Evolutionary conservation across 805 yeast genomes (phyloP).

Genomic region (Yarrowia bubula): DNA sequence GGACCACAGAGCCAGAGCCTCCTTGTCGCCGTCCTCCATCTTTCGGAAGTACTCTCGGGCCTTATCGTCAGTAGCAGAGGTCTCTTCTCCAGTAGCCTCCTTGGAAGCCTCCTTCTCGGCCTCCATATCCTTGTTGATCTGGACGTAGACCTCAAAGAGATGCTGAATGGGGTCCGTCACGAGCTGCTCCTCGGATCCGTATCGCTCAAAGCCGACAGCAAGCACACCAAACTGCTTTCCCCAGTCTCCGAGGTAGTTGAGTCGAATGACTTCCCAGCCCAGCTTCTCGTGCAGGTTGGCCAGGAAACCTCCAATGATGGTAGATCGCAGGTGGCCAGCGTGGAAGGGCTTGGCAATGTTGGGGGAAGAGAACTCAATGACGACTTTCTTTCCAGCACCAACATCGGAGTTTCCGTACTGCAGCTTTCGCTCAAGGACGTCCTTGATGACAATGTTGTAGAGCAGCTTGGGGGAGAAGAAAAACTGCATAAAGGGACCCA

Average conservation of each 20-base stretch:
- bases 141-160: slow-evolving; percentile 89
- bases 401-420: slow-evolving; percentile 73
- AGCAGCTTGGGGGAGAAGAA: slow-evolving; percentile 69
- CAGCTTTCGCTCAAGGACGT: slow-evolving; percentile 56
- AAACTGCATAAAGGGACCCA: slow-evolving; percentile 90
- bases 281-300: slow-evolving; percentile 83
- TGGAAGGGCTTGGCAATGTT: slow-evolving; percentile 99
- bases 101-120: slow-evolving; percentile 55
- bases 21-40: slow-evolving; percentile 92
- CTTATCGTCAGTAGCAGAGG: slow-evolving; percentile 64
- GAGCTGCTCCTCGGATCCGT: slow-evolving; percentile 75
- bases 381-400: slow-evolving; percentile 66
- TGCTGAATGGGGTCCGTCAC: slow-evolving; percentile 85
- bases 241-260: slow-evolving; percentile 98
- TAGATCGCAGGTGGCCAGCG: slow-evolving; percentile 97
- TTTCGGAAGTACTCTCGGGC: slow-evolving; percentile 84
- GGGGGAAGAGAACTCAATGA: slow-evolving; percentile 94
- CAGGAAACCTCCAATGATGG: slow-evolving; percentile 95
- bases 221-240: slow-evolving; percentile 97
- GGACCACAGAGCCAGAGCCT: slow-evolving; percentile 74
- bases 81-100: slow-evolving; percentile 50
- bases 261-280: slow-evolving; percentile 90
- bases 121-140: slow-evolving; percentile 71
- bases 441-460: slow-evolving; percentile 66
- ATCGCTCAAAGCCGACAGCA: slow-evolving; percentile 86